Conservation (phyloP, 2,329 filamentous ascomycete species). For the Alternaria panax region DNA sequence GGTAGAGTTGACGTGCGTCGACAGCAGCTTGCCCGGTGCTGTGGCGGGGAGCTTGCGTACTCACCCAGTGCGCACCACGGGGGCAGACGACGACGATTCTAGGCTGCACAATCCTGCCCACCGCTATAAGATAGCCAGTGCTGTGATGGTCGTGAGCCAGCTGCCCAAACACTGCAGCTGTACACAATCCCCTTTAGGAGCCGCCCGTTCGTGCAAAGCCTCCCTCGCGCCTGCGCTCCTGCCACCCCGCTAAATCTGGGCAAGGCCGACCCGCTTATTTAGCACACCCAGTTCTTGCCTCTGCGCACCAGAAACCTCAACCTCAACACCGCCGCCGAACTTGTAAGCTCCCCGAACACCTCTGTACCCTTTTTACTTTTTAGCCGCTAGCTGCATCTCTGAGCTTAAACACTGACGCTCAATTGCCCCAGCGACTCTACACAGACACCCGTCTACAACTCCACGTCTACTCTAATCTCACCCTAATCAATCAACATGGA, state of each 20-base stretch:
- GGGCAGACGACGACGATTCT: constrained; percentile 39
- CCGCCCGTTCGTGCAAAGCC: constrained; percentile 35
- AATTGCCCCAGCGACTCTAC: constrained; percentile 41
- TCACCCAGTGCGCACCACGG: constrained; percentile 11
- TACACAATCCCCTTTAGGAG: constrained; percentile 19
- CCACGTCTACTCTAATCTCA: constrained; percentile 46
- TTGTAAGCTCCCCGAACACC: constrained; percentile 44
- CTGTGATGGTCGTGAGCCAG: constrained; percentile 2
- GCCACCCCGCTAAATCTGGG: constrained; percentile 49
- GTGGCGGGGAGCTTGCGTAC: constrained; percentile 50
- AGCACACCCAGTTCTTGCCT: constrained; percentile 51
- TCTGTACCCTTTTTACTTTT: constrained; percentile 36
- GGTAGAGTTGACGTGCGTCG: constrained; percentile 25
- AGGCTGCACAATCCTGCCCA: constrained; percentile 12
- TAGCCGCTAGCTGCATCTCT: constrained; percentile 30
- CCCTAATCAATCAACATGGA: constrained; percentile 65
- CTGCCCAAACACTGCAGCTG: constrained; percentile 10
- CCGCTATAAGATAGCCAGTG: constrained; percentile 23
- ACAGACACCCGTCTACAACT: constrained; percentile 42
- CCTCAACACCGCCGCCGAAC: constrained; percentile 42
- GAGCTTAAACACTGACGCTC: constrained; percentile 37
- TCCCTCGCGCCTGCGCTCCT: constrained; percentile 39
- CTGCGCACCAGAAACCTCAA: constrained; percentile 49
- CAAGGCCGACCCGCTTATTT: constrained; percentile 54
- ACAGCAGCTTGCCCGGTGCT: constrained; percentile 28